Percentiles rank a stretch among this genome's conserved stretches.
Conservation (phyloP, 805 yeast species). For the Wickerhamiella qilinensis region DNA sequence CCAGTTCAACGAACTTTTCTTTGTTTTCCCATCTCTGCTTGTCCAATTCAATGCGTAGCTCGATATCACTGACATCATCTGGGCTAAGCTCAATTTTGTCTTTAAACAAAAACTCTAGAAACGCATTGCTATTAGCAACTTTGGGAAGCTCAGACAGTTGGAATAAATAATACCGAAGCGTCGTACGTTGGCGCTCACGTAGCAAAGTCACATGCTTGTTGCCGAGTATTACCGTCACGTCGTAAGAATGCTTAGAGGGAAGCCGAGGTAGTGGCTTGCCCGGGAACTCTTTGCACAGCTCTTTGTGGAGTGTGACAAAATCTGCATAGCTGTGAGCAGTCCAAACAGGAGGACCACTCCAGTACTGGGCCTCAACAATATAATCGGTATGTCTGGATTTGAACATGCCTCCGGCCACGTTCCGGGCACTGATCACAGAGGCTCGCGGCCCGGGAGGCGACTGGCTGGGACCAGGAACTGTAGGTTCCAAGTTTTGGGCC, state of each 20-base stretch:
- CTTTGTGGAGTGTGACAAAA: slow-evolving; percentile 40
- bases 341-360: slow-evolving; percentile 25
- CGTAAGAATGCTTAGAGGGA: slow-evolving; percentile 33
- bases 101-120: slow-evolving; percentile 37
- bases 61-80: slow-evolving; percentile 39
- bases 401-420: slow-evolving; percentile 15
- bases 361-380: slow-evolving; percentile 16
- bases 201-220: slow-evolving; percentile 25
- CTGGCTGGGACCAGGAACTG: too few species aligned
- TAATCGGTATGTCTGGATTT: slow-evolving; percentile 20
- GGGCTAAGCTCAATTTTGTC: slow-evolving; percentile 26
- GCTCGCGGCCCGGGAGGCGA: slow-evolving; percentile 28
- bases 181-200: slow-evolving; percentile 62
- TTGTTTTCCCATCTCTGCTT: slow-evolving; percentile 44
- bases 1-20: slow-evolving; percentile 54
- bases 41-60: slow-evolving; percentile 45
- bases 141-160: slow-evolving; percentile 37
- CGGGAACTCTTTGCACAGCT: slow-evolving; percentile 40
- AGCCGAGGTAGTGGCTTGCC: slow-evolving; percentile 46
- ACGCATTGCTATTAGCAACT: slow-evolving; percentile 34
- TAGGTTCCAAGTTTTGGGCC: slow-evolving; percentile 5
- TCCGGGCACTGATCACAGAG: slow-evolving; percentile 53
- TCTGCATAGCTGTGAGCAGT: slow-evolving; percentile 52
- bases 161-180: slow-evolving; percentile 58
- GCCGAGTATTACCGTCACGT: slow-evolving; percentile 7